Conservation (phyloP, 345 rosid genomes). For the Limnanthes douglasii region DNA sequence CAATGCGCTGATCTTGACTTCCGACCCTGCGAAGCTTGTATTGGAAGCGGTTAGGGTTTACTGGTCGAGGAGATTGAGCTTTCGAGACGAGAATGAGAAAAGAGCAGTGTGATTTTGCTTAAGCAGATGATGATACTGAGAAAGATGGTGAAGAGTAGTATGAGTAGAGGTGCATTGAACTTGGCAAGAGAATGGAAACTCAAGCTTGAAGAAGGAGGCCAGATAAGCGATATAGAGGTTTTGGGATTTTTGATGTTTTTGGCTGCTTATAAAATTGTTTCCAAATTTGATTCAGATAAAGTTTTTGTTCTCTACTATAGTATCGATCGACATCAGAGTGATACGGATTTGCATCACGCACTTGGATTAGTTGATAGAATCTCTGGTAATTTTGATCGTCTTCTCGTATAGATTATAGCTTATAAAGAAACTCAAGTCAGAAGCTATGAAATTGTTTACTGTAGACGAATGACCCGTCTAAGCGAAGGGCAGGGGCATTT, state of each 20-base stretch:
- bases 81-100: not conserved
- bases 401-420: no score
- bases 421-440: no score
- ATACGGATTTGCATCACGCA: not conserved
- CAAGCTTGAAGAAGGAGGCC: not conserved
- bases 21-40: not conserved
- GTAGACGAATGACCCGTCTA: no score
- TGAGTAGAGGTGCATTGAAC: not conserved
- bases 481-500: no score
- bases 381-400: no score
- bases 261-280: slow-evolving; percentile 5
- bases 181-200: slow-evolving; percentile 1
- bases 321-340: slow-evolving; percentile 2
- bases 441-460: no score
- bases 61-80: not conserved
- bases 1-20: not conserved
- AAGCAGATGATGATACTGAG: not conserved
- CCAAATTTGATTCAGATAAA: not conserved
- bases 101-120: not conserved
- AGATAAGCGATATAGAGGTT: not conserved
- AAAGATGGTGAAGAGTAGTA: not conserved
- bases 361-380: slow-evolving; percentile 1
- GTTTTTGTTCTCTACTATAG: slow-evolving; percentile 3
- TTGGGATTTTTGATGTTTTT: slow-evolving; percentile 8
- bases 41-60: not conserved